These are phyloP conservation scores for Scortechinia acanthostroma DNA, from an alignment of 2,329 filamentous ascomycete species.

Conservation along the genomic window DNA sequence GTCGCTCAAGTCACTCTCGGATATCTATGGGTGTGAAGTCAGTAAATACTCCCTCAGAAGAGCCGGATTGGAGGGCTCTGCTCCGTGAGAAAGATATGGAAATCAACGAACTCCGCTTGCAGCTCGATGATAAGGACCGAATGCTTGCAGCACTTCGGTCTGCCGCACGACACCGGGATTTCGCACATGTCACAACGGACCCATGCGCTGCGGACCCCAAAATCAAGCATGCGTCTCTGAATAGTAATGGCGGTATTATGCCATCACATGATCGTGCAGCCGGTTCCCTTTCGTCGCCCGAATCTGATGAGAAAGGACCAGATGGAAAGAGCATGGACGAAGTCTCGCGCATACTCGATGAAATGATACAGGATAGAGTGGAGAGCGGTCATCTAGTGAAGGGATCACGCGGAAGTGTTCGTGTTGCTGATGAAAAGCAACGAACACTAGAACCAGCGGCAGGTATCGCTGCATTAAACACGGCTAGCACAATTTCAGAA, in stretches of 20 bases:
- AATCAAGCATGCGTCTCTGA: too few relatives aligned
- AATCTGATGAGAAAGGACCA: background rate
- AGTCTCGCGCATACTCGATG: background rate
- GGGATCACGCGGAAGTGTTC: slow-evolving; percentile 59
- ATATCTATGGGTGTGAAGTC: slow-evolving; percentile 65
- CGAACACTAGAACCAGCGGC: too few relatives aligned
- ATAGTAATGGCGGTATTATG: slow-evolving; percentile 1
- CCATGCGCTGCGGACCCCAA: background rate
- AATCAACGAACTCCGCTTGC: slow-evolving; percentile 81
- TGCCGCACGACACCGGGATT: slow-evolving; percentile 76
- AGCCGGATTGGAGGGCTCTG: slow-evolving; percentile 65
- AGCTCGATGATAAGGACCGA: slow-evolving; percentile 87
- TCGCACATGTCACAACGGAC: slow-evolving; percentile 52
- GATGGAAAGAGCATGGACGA: background rate
- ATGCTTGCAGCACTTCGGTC: slow-evolving; percentile 84
- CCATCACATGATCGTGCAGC: too few relatives aligned
- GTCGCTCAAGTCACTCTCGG: slow-evolving; percentile 81
- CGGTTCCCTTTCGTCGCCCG: background rate
- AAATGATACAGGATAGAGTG: slow-evolving; percentile 27
- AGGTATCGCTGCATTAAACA: too few relatives aligned
- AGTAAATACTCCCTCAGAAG: slow-evolving; percentile 50
- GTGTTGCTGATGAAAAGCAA: slow-evolving; percentile 39
- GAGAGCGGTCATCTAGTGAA: slow-evolving; percentile 69
- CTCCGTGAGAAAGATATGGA: slow-evolving; percentile 86
- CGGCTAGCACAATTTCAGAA: too few relatives aligned